Percentiles rank a stretch among this genome's conserved stretches.
These are phyloP conservation scores for Eucalyptus pauciflora DNA, from an alignment of 345 rosid genomes.

Conservation along the genomic window DNA sequence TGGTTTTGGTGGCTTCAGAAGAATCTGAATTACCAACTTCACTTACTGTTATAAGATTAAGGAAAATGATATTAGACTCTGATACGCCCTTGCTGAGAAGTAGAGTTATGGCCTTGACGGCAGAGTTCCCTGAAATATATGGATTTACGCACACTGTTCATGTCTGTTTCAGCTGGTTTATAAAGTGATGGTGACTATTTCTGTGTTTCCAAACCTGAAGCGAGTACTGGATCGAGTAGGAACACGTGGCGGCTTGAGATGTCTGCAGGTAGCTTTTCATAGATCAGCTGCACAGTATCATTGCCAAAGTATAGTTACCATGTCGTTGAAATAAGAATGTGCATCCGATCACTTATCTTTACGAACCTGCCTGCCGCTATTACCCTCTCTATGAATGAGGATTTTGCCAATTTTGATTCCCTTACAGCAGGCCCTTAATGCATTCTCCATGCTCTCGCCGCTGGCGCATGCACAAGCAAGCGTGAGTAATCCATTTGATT, in stretches of 20 bases:
- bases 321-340: background rate
- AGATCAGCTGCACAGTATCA: slow-evolving; percentile 52
- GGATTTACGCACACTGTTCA: background rate
- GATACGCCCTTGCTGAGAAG: slow-evolving; percentile 79
- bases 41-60: slow-evolving; percentile 85
- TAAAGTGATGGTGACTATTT: background rate
- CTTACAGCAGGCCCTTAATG: slow-evolving; percentile 89
- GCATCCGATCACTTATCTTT: background rate
- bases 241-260: slow-evolving; percentile 77
- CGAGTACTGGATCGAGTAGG: slow-evolving; percentile 83
- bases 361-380: slow-evolving; percentile 66
- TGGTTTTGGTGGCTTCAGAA: background rate
- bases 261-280: slow-evolving; percentile 84
- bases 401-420: slow-evolving; percentile 89
- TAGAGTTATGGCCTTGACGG: slow-evolving; percentile 64
- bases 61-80: slow-evolving; percentile 77
- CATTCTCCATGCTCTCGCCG: slow-evolving; percentile 98
- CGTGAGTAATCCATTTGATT: background rate
- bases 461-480: slow-evolving; percentile 8
- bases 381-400: slow-evolving; percentile 68
- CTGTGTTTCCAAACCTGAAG: slow-evolving; percentile 54
- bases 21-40: background rate
- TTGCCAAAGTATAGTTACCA: background rate
- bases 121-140: slow-evolving; percentile 49
- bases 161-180: background rate